A percentile compares a stretch with the other conserved stretches of the same genome.
phyloP scores from a whole-genome alignment of 2,329 filamentous ascomycete genomes.

The Knoxdaviesia proteae region DNA sequence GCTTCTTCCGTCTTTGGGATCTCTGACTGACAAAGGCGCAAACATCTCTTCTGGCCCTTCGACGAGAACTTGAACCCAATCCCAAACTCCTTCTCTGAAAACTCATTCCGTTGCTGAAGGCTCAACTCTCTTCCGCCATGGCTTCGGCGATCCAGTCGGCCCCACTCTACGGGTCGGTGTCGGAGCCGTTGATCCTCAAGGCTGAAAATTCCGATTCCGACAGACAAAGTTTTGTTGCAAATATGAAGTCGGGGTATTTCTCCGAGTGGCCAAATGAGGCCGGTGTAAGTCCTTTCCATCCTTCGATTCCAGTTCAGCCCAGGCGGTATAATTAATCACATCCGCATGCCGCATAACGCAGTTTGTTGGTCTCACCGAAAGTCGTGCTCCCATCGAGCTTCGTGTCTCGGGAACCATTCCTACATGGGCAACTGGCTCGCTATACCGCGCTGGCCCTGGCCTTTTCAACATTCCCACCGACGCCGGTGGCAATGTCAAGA shows the following conservation, averaged over 20 bases:
- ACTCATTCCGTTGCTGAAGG: too few relatives aligned
- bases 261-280: constrained; percentile 26
- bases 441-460: constrained; percentile 59
- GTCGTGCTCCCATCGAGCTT: constrained; percentile 43
- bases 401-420: constrained; percentile 46
- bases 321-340: background rate
- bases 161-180: too few relatives aligned
- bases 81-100: too few relatives aligned
- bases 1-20: too few relatives aligned
- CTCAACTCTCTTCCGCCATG: too few relatives aligned
- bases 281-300: constrained; percentile 14
- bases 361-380: constrained; percentile 49
- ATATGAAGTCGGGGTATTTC: constrained; percentile 8
- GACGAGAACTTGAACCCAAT: too few relatives aligned
- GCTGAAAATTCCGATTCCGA: background rate
- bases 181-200: too few relatives aligned
- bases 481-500: constrained; percentile 20
- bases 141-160: too few relatives aligned
- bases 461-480: constrained; percentile 31
- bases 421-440: constrained; percentile 44
- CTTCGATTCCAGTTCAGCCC: background rate
- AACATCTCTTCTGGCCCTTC: too few relatives aligned
- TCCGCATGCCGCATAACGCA: constrained; percentile 12
- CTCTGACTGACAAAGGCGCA: too few relatives aligned
- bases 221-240: background rate